Percentiles rank a stretch among this genome's conserved stretches.
Evolutionary conservation across 202 grass and related monocot genomes (phyloP).

Genomic region (Zoysia matrella): DNA sequence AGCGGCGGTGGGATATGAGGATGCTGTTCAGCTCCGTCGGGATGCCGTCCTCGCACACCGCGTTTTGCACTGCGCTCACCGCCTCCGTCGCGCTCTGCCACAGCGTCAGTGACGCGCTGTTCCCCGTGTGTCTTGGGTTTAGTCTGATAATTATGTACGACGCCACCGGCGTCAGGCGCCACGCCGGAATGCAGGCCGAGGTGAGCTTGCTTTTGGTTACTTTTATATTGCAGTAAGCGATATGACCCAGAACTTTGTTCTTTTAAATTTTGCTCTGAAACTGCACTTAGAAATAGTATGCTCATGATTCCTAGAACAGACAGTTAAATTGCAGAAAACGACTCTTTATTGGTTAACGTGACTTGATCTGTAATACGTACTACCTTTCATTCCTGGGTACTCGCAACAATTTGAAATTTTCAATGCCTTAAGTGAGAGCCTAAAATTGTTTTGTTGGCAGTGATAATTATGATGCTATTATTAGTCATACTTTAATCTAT

Average conservation of each 20-base stretch:
- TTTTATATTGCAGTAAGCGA: not conserved
- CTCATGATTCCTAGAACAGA: no score
- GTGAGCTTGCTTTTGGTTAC: constrained; percentile 49
- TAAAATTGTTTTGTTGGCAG: not conserved
- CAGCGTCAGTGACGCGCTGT: no score
- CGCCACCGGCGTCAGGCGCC: constrained; percentile 33
- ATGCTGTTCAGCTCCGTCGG: constrained; percentile 88
- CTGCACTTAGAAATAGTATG: not conserved
- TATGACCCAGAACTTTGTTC: not conserved
- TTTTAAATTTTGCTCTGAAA: not conserved
- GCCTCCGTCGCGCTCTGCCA: no score
- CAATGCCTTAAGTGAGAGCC: not conserved
- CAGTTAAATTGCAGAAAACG: no score
- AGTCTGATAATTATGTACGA: no score
- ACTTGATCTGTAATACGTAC: no score
- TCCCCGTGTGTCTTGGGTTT: no score
- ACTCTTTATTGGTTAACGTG: no score
- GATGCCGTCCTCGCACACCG: constrained; percentile 97
- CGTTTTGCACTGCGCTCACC: constrained; percentile 71
- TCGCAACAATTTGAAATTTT: no score
- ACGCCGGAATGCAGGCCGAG: constrained; percentile 97
- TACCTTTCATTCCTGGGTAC: no score
- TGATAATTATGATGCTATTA: not conserved
- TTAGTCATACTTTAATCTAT: not conserved
- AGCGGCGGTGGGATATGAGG: constrained; percentile 78